Evolutionary conservation across 1,284 basidiomycete species (phyloP), one percentile per base, ranked within the genome.

Genomic region (Cutaneotrichosporon cutaneum): DNA sequence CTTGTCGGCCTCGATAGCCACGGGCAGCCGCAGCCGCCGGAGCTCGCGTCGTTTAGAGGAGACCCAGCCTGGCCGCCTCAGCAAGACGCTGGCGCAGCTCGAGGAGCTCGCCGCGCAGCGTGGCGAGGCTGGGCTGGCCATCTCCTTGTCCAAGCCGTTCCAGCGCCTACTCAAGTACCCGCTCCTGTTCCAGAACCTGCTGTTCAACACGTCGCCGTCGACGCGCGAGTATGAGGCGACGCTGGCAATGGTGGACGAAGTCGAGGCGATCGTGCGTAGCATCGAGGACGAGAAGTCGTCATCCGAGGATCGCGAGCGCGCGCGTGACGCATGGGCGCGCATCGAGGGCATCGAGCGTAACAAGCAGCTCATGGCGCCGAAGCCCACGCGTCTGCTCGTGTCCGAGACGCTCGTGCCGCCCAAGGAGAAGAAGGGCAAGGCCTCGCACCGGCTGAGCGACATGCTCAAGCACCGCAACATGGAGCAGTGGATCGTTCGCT

Each of bases 241-340:
- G 4, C 82, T 97, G 45, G 88, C 89, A 72, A 95, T 98, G 92
- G 94, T 97, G 0, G 92, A 94, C 26, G 94, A 97, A 76, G 92
- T 99, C 16, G 94, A 99, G 81, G 87, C 85, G 14, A 94, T 98
- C 68, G 94, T 99, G 47, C 85, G 94, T 54, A 91, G 89, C 60
- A 97, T 99, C 63, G 95, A 99, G 79, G 94, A 97, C 73, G 93
- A 98, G 80, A 98, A 98, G 84, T 90, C 93, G 56, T 89, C 90
- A 74, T 91, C 90, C 77, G 95, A 98, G 77, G 94, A 96, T 76
- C 85, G 95, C 35, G 93, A 97, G 79, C 90, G 88, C 82, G 94
- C 93, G 4, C 84, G 94, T 16, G 95, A 99, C 78, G 89, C 90
- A 0, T 91, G 96, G 73, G 95, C 94, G 1, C 87, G 95, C 14